Conservation (phyloP, 2,329 filamentous ascomycete genomes). For the Plenodomus lindquistii region DNA sequence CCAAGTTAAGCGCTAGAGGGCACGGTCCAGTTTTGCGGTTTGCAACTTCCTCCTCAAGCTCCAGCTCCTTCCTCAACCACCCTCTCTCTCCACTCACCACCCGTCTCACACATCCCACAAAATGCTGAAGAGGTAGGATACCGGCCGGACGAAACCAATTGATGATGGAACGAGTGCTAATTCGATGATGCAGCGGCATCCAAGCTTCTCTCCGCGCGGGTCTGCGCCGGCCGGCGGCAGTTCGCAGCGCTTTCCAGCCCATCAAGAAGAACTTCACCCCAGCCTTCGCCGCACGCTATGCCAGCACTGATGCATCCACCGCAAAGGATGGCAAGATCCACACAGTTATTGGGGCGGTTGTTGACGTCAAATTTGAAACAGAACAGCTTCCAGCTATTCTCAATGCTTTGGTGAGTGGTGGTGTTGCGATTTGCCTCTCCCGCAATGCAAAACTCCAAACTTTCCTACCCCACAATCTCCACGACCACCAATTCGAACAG, state of each 20-base stretch:
- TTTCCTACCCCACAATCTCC: neutral
- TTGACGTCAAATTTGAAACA: slow-evolving; percentile 97
- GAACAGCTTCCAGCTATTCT: slow-evolving; percentile 95
- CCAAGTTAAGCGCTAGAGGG: neutral
- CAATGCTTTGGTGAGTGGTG: slow-evolving; percentile 69
- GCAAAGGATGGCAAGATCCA: slow-evolving; percentile 65
- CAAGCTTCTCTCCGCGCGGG: slow-evolving; percentile 66
- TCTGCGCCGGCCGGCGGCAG: slow-evolving; percentile 59
- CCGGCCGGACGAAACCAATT: slow-evolving; percentile 37
- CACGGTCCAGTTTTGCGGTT: slow-evolving; percentile 6
- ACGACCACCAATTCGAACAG: neutral
- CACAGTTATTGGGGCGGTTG: slow-evolving; percentile 95
- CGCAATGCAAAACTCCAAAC: neutral
- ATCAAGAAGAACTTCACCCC: slow-evolving; percentile 62
- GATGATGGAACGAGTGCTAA: slow-evolving; percentile 43
- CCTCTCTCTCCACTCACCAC: slow-evolving; percentile 33
- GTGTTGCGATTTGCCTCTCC: neutral
- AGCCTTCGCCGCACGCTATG: slow-evolving; percentile 64
- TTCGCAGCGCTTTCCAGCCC: slow-evolving; percentile 58
- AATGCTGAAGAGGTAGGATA: slow-evolving; percentile 66
- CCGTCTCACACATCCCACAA: slow-evolving; percentile 52
- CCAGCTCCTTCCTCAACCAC: slow-evolving; percentile 26
- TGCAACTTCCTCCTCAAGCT: slow-evolving; percentile 2
- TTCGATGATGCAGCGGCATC: slow-evolving; percentile 61
- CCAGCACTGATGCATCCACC: slow-evolving; percentile 57